phyloP scores from a whole-genome alignment of 305 asterid genomes.

The Ruellia speciosa region DNA sequence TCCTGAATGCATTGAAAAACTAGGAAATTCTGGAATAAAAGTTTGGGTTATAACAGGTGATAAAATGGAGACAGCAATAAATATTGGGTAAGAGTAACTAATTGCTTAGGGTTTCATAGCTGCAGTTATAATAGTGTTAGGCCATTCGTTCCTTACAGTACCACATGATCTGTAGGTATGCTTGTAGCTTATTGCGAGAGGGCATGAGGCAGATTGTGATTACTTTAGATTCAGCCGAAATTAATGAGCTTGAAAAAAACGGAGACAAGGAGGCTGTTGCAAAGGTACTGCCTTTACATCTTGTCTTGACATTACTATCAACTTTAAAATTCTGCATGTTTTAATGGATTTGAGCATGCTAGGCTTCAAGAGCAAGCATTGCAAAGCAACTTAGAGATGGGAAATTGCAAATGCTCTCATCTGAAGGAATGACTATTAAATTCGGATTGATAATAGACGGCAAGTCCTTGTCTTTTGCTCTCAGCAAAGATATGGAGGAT shows the following conservation, averaged over 20 bases:
- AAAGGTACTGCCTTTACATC: conserved; percentile 44
- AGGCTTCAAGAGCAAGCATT: conserved; percentile 71
- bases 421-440: conserved; percentile 38
- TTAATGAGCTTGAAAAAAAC: conserved; percentile 48
- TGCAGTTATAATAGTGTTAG: conserved; percentile 1
- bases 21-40: conserved; percentile 69
- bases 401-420: conserved; percentile 35
- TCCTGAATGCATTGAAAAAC: conserved; percentile 81
- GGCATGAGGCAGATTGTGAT: conserved; percentile 77
- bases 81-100: conserved; percentile 55
- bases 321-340: conserved; percentile 7
- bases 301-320: neutral
- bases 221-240: conserved; percentile 62
- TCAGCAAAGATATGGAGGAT: conserved; percentile 46
- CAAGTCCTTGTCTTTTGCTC: conserved; percentile 58
- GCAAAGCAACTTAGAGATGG: conserved; percentile 58
- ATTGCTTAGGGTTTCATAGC: conserved; percentile 1
- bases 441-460: conserved; percentile 89
- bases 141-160: conserved; percentile 8
- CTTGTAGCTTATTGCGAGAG: conserved; percentile 84
- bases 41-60: conserved; percentile 96
- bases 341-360: conserved; percentile 21
- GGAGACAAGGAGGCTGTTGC: conserved; percentile 65
- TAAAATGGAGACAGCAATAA: conserved; percentile 94
- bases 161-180: conserved; percentile 45